These are phyloP conservation scores for Trypethelium eluteriae DNA, from an alignment of 495 filamentous ascomycete species.

Conservation along the genomic window DNA sequence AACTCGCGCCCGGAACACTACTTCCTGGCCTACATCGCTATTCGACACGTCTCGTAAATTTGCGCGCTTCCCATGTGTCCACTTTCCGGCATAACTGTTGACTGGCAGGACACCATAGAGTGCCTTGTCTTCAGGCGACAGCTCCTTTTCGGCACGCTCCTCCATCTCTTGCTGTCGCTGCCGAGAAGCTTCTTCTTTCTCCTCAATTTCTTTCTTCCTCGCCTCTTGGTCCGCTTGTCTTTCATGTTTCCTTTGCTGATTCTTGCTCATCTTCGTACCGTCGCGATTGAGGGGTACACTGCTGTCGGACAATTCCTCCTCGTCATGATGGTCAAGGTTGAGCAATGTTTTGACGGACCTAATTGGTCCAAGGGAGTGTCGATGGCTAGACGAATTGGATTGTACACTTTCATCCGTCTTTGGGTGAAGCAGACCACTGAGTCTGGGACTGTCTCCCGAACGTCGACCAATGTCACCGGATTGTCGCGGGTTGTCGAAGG, in stretches of 20 bases:
- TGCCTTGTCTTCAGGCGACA: conserved; percentile 31
- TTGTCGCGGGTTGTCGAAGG: conserved; percentile 9
- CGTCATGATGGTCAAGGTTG: conserved; percentile 12
- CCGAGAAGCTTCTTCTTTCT: conserved; percentile 29
- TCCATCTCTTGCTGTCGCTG: conserved; percentile 32
- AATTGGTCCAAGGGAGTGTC: not conserved
- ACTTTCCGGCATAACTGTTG: conserved; percentile 38
- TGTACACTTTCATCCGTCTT: conserved; percentile 1
- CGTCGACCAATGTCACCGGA: conserved; percentile 5
- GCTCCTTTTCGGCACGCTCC: conserved; percentile 29
- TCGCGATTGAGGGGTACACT: conserved; percentile 33
- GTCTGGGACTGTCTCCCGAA: not conserved
- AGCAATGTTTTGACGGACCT: conserved; percentile 6
- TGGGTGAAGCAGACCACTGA: not conserved
- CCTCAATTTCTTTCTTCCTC: conserved; percentile 28
- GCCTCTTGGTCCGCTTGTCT: conserved; percentile 30
- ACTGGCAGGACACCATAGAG: conserved; percentile 34
- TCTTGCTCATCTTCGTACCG: conserved; percentile 35
- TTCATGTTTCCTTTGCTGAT: conserved; percentile 38
- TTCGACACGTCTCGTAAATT: conserved; percentile 27
- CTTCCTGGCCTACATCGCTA: conserved; percentile 57
- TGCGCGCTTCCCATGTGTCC: conserved; percentile 37
- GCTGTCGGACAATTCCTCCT: conserved; percentile 17
- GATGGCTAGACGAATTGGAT: not conserved
- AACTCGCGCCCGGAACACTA: conserved; percentile 73